phyloP scores from a whole-genome alignment of 805 yeast species.

The Pichia exigua region DNA sequence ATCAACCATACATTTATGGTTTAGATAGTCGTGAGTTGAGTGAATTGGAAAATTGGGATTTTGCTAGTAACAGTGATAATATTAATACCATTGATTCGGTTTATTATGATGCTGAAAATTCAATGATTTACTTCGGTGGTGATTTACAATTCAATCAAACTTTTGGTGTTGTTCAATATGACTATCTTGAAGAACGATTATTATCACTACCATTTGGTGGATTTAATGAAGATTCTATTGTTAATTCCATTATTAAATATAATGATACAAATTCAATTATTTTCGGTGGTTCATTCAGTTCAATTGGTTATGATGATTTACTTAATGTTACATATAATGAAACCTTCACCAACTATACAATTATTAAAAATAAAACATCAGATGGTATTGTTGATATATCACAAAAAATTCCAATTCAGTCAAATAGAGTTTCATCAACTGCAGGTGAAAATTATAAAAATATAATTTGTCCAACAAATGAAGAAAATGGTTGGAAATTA shows the following conservation, averaged over 20 bases:
- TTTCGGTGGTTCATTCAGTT: constrained; percentile 72
- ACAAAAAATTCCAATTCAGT: constrained; percentile 36
- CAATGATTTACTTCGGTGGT: constrained; percentile 74
- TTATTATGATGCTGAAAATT: constrained; percentile 38
- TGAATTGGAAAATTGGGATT: constrained; percentile 19
- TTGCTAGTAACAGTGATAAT: constrained; percentile 13
- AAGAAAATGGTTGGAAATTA: constrained; percentile 43
- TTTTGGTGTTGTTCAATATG: constrained; percentile 58
- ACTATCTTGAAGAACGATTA: constrained; percentile 36
- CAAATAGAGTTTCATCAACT: constrained; percentile 6
- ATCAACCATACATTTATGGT: constrained; percentile 20
- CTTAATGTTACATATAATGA: constrained; percentile 19
- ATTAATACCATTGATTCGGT: constrained; percentile 37
- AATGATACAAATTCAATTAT: constrained; percentile 42
- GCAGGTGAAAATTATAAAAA: constrained; percentile 25
- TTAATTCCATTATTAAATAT: constrained; percentile 55
- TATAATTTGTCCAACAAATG: constrained; percentile 50
- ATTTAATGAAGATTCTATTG: constrained; percentile 49
- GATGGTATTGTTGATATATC: constrained; percentile 17
- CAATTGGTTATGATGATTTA: constrained; percentile 46
- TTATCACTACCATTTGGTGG: constrained; percentile 64
- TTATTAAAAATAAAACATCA: constrained; percentile 8
- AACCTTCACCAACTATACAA: constrained; percentile 23
- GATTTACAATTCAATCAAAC: constrained; percentile 44
- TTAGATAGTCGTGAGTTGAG: neutral